phyloP scores from a whole-genome alignment of 2,329 filamentous ascomycete species.

The Aspergillus pseudotamarii region DNA sequence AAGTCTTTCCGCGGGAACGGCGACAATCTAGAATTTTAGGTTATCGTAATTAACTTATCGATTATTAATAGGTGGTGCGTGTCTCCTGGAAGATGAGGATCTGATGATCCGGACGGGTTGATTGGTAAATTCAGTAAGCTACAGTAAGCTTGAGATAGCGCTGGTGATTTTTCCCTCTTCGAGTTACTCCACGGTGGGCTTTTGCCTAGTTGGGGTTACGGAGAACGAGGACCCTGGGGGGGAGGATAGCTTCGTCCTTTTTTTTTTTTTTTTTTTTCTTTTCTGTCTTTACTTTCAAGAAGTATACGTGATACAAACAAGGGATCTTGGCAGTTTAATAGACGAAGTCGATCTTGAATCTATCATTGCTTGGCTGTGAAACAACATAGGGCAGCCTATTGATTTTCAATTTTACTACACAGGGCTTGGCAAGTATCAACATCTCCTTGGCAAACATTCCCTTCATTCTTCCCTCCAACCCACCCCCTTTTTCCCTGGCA shows the following conservation, averaged over 20 bases:
- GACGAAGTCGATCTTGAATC: slow-evolving; percentile 6
- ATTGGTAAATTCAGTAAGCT: not conserved
- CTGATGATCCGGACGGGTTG: not conserved
- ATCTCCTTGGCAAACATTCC: slow-evolving; percentile 16
- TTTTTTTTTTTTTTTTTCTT: not conserved
- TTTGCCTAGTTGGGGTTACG: not conserved
- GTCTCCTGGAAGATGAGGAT: not conserved
- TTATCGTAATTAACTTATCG: not conserved
- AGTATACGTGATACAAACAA: not conserved
- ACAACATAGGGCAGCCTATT: slow-evolving; percentile 13
- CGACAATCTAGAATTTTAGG: not conserved
- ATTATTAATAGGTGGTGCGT: not conserved
- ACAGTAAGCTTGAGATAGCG: not conserved
- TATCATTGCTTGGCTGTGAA: slow-evolving; percentile 24
- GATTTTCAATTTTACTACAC: slow-evolving; percentile 20
- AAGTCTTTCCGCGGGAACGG: slow-evolving; percentile 5
- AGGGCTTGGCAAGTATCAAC: slow-evolving; percentile 23
- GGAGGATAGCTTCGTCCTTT: not conserved
- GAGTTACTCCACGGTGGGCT: not conserved
- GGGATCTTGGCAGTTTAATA: not conserved
- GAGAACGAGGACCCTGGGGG: not conserved
- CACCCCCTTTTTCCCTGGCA: not conserved
- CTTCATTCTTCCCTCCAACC: not conserved
- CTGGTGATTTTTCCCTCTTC: not conserved
- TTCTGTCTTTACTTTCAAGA: not conserved